Conservation (phyloP, 1,139 yeast genomes). For the Williopsis jadinii region DNA sequence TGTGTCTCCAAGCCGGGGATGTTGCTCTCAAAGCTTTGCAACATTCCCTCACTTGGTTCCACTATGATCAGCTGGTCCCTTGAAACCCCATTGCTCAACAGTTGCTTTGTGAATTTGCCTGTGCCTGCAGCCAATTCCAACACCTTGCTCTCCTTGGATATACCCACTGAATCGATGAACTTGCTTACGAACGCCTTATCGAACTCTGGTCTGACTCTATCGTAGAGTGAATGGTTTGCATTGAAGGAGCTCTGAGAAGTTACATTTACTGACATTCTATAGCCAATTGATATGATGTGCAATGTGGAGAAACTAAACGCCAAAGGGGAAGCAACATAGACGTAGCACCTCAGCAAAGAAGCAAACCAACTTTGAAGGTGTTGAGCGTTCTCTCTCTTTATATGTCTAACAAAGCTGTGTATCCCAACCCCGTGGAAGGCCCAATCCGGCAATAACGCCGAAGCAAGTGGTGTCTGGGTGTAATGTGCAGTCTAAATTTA, state of each 20-base stretch:
- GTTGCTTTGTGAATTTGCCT: conserved; percentile 52
- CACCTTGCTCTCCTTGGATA: conserved; percentile 28
- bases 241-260: conserved; percentile 38
- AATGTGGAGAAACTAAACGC: too few species aligned
- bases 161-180: conserved; percentile 34
- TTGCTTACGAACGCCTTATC: conserved; percentile 39
- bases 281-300: too few species aligned
- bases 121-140: conserved; percentile 62
- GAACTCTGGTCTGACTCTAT: conserved; percentile 50
- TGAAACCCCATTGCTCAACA: conserved; percentile 34
- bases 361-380: too few species aligned
- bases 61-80: conserved; percentile 32
- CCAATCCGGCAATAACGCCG: too few species aligned
- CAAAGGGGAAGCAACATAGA: too few species aligned
- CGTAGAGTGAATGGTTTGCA: conserved; percentile 47
- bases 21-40: conserved; percentile 37
- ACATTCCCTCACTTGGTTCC: conserved; percentile 60
- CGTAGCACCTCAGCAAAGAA: too few species aligned
- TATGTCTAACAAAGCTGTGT: too few species aligned
- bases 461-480: too few species aligned
- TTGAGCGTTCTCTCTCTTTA: too few species aligned
- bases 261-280: background rate
- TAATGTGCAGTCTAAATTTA: too few species aligned
- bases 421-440: too few species aligned
- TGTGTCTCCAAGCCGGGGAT: conserved; percentile 39